A percentile compares a stretch with the other conserved stretches of the same genome.
These are phyloP conservation scores for Daphne laureola DNA, from an alignment of 441 rosid species.

Conservation along the genomic window DNA sequence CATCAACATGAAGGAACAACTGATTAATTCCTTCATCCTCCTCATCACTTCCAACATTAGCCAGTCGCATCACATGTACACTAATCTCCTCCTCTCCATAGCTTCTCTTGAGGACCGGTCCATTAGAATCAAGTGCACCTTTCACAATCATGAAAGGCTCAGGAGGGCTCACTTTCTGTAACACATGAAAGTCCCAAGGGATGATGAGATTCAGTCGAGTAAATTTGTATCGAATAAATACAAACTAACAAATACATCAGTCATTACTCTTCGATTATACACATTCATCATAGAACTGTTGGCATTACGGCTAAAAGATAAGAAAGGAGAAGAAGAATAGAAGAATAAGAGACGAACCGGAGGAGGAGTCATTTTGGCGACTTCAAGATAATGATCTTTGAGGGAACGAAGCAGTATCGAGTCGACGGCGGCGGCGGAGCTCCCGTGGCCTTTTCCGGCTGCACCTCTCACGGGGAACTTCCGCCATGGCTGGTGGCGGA, in stretches of 20 bases:
- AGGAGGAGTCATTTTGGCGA: conserved; percentile 87
- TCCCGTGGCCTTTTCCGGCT: conserved; percentile 13
- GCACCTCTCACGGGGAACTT: conserved; percentile 20
- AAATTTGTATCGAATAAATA: too few species aligned
- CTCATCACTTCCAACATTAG: conserved; percentile 34
- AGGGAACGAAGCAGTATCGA: conserved; percentile 83
- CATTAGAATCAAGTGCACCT: conserved; percentile 59
- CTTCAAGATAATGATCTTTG: conserved; percentile 76
- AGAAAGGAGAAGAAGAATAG: neutral
- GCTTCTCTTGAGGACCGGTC: conserved; percentile 60
- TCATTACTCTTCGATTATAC: too few species aligned
- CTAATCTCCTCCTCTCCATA: conserved; percentile 61
- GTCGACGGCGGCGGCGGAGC: conserved; percentile 37
- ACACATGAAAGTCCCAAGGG: neutral
- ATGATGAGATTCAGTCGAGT: too few species aligned
- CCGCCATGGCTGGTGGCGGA: conserved; percentile 36
- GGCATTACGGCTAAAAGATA: too few species aligned
- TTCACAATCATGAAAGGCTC: conserved; percentile 48
- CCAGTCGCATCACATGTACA: conserved; percentile 55
- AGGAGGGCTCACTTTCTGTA: conserved; percentile 80
- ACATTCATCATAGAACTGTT: too few species aligned
- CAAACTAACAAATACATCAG: too few species aligned
- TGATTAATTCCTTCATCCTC: conserved; percentile 57
- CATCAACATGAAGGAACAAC: conserved; percentile 71
- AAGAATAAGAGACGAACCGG: conserved; percentile 41